Base-by-base conservation (phyloP, 441 rosid species). In the Pelargonium cotyledonis region DNA sequence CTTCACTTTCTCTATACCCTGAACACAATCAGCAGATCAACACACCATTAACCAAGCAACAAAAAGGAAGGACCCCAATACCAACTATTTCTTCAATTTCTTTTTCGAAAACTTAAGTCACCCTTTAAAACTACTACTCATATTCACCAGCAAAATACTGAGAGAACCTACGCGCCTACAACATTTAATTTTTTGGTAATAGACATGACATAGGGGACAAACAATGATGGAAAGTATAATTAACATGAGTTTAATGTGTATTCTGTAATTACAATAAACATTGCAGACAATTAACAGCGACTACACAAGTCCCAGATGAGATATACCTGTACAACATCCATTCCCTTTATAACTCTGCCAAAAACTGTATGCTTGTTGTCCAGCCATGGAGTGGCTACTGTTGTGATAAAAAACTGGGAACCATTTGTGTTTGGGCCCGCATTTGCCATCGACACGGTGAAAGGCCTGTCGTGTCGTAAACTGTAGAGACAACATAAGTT, bases 1-100 rank as follows among this genome's bases (percentile, higher is more conserved):
- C 88, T 94, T 94, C 82, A 92, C 97, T 84, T 92, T 95, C 89
- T 92, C 99, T 72, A 90, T 88, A n/a, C 78, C 92, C 97, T 95
- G 91, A 18, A 69, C 76, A 74, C 61, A 76, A 23, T 26, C 31
- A 26, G 31, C 31, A 26, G 31, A 26, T 26, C 31, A 26, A 26
- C 31, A 26, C 31, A 26, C 31, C 31, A 26, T 26, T 26, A 26
- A 26, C 2, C 31, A 26, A 26, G 2, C 31, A 2, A 26, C 31
- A 26, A 26, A 26, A 26, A 26, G 31, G 31, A 26, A 26, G 31
- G 31, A 26, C 31, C 31, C 31, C 31, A 26, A 26, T 26, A 26
- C 31, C 2, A 26, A 26, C 31, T 26, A 26, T 26, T 26, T 26
- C 31, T 26, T 26, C 31, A 2, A 0, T 26, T 26, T 26, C 31